phyloP scores from a whole-genome alignment of 2,329 filamentous ascomycete genomes.

The Scedosporium boydii region DNA sequence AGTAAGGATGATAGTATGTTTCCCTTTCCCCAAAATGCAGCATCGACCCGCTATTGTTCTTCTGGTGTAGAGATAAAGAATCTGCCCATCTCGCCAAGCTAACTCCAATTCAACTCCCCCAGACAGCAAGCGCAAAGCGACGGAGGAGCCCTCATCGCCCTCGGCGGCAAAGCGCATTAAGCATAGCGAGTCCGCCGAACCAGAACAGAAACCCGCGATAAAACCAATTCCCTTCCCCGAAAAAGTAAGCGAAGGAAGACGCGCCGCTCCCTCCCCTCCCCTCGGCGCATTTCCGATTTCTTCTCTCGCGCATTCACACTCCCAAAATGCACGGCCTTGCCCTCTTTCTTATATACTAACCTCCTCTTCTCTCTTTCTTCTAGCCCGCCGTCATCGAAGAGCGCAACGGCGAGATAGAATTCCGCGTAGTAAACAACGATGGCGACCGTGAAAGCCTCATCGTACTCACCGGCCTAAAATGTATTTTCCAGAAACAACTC shows the following conservation, averaged over 20 bases:
- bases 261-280: slow-evolving; percentile 9
- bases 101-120: neutral
- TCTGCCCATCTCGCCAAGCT: neutral
- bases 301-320: neutral
- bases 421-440: slow-evolving; percentile 97
- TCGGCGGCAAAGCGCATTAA: slow-evolving; percentile 58
- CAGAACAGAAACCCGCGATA: slow-evolving; percentile 40
- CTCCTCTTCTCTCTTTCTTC: neutral
- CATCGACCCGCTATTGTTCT: neutral
- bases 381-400: slow-evolving; percentile 88
- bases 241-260: slow-evolving; percentile 70
- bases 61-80: neutral
- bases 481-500: slow-evolving; percentile 96
- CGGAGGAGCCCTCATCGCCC: slow-evolving; percentile 52
- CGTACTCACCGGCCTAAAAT: slow-evolving; percentile 90
- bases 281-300: neutral
- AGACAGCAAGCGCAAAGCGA: slow-evolving; percentile 65
- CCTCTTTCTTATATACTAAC: neutral
- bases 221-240: slow-evolving; percentile 79
- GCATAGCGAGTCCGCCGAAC: slow-evolving; percentile 33
- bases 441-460: slow-evolving; percentile 79
- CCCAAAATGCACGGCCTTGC: neutral
- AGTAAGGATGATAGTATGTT: slow-evolving; percentile 3
- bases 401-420: slow-evolving; percentile 88
- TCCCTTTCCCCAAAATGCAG: neutral